Base-by-base conservation (phyloP, 805 yeast genomes). In the Ogataea angusta region DNA sequence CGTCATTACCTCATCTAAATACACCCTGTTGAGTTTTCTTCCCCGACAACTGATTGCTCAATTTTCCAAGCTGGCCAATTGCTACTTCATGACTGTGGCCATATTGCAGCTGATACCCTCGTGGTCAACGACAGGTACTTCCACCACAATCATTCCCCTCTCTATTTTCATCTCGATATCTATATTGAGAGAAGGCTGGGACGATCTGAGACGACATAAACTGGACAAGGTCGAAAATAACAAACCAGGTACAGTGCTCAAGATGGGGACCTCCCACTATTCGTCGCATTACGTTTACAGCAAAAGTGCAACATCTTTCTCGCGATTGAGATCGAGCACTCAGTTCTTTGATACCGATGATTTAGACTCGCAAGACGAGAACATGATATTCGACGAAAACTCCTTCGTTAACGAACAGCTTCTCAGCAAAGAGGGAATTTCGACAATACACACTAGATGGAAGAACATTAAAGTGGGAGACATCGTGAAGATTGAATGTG, bases 91-190 rank as follows among this genome's bases (percentile, higher is more conserved):
- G 75, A 71, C 80, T 3, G 93, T 93, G 13, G 90, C 98, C 2
- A 84, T 93, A 46, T 69, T 93, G 69, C 99, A 93, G 60, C 82
- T 91, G 90, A 82, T 93, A 34, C 98, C 99, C 0, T 78, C 89
- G 2, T 93, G 96, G 97, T 87, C 96, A 1, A 88, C 99, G 5
- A 93, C 99, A 0, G 99, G 98, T 45, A 84, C 89, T 10, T 88
- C 80, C 58, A 93, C 98, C 3, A 93, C 99, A 2, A 91, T 93
- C 52, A 73, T 90, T 29, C 98, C 99, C 2, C 69, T 93, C 42
- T 67, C 82, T 62, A 75, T 93, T 5, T 93, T 93, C 61, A 86
- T 93, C 66, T 70, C 87, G 6, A 85, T 93, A 19, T 87, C 98
- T 0, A 89, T 91, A 64, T 76, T 83, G 7, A 75, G 98, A 51